Evolutionary conservation across 768 basidiomycete species (phyloP), one percentile per base, ranked within the genome.

Genomic region (Agaricus bisporus): DNA sequence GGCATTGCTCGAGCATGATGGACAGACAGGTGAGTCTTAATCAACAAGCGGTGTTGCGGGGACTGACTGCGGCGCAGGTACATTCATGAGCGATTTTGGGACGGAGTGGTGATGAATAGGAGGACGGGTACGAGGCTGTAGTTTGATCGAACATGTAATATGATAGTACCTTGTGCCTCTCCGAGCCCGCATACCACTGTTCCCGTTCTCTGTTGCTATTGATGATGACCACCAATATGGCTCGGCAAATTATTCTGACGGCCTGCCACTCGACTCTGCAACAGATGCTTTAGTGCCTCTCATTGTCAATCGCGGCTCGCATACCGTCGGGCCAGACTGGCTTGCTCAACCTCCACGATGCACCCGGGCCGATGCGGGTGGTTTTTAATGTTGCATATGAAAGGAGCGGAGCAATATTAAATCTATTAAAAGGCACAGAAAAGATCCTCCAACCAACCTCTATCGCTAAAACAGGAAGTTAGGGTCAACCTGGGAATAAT

Each of bases 231-330:
- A 44, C 25, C 36, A n/a, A 1, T 8, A 18, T 36, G 46, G 22
- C 32, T 54, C 46, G 20, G 26, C 51, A 14, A 9, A 28, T 14
- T 48, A 38, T 32, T 48, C 53, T 43, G 58, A 61, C 53, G 61
- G 51, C 41, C 64, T 64, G 37, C 66, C 64, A 10, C 45, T 51
- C 22, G 58, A 69, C 20, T 63, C 69, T 3, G 65, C 64, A 35
- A 59, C 68, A 5, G 70, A 73, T 58, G 71, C 72, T 25, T 71
- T 78, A 35, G 71, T 84, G 12, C 81, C 81, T 15, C 78, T 88
- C 44, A 77, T 87, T 49, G 79, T 87, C 28, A 78, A 85, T 35
- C 80, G n/a, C n/a, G n/a, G n/a, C n/a, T n/a, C n/a, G n/a, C n/a
- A n/a, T n/a, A n/a, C n/a, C n/a, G n/a, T n/a, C n/a, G n/a, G n/a